Conservation (phyloP, 225 moss, liverwort and hornwort species). For the Pseudisothecium myosuroides region DNA sequence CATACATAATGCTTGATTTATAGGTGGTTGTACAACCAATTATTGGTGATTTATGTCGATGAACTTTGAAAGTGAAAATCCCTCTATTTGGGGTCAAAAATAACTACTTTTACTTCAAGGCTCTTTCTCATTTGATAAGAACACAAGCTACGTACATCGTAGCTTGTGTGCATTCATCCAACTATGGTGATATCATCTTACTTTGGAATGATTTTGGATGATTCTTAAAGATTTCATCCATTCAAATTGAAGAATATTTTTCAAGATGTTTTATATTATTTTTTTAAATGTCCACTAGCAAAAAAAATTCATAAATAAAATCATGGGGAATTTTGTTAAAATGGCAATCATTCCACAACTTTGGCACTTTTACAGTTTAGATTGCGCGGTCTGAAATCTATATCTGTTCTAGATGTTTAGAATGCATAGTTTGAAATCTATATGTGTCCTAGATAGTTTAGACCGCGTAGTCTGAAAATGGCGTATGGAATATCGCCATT, state of each 20-base stretch:
- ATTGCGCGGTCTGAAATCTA: too few species aligned
- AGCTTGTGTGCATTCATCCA: neutral
- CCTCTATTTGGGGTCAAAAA: neutral
- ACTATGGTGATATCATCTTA: neutral
- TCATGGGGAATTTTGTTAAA: too few species aligned
- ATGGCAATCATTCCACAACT: too few species aligned
- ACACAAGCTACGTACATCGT: neutral
- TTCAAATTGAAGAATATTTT: neutral
- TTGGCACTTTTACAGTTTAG: too few species aligned
- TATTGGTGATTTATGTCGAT: neutral
- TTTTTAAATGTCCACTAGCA: rapidly evolving
- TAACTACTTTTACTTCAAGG: neutral
- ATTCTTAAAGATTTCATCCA: neutral
- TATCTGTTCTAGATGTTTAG: too few species aligned
- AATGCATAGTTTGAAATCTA: too few species aligned
- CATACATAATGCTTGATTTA: neutral
- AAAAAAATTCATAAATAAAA: neutral
- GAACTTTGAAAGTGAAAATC: neutral
- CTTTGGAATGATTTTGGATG: neutral
- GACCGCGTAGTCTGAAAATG: too few species aligned
- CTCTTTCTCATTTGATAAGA: neutral
- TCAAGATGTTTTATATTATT: neutral
- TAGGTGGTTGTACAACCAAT: neutral
- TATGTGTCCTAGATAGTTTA: too few species aligned
- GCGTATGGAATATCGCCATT: too few species aligned